Percentiles rank a stretch among this genome's conserved stretches.
These are phyloP conservation scores for Elsinoe fawcettii DNA, from an alignment of 2,329 filamentous ascomycete species.

Conservation along the genomic window DNA sequence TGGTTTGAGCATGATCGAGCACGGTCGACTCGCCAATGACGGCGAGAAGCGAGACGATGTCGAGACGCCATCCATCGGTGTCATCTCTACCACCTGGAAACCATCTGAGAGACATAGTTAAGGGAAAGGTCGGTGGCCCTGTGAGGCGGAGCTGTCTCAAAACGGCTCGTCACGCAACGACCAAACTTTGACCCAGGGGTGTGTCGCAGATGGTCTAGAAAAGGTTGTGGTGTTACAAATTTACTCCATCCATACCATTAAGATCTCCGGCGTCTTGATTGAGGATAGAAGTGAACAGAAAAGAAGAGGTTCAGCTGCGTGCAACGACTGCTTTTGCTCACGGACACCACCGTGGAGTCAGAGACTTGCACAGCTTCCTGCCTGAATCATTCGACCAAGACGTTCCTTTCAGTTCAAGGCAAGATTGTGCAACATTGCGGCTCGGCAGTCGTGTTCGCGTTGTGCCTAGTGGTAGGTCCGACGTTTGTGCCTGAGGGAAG, in stretches of 20 bases:
- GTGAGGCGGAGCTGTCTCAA: conserved; percentile 3
- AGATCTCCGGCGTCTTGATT: background rate
- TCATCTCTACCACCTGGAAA: conserved; percentile 7
- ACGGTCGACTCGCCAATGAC: conserved; percentile 13
- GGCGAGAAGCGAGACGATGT: conserved; percentile 9
- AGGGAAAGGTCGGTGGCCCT: background rate
- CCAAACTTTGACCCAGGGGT: background rate
- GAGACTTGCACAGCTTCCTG: background rate
- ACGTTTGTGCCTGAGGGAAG: background rate
- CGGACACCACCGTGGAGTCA: background rate
- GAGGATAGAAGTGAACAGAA: background rate
- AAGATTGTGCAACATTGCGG: background rate
- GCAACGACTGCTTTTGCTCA: background rate
- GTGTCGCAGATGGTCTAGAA: background rate
- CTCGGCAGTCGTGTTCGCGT: background rate
- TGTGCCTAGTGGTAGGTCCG: background rate
- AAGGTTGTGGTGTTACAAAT: background rate
- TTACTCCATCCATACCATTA: too few species aligned
- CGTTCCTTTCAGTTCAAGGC: background rate
- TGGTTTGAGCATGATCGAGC: conserved; percentile 1
- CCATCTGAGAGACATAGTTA: background rate
- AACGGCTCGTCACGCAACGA: conserved; percentile 1
- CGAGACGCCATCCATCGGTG: background rate
- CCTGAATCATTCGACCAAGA: background rate
- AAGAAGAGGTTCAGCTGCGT: background rate